A percentile compares a stretch with the other conserved stretches of the same genome.
phyloP scores from a whole-genome alignment of 176 grass and related monocot species.

The Carex littledalei region DNA sequence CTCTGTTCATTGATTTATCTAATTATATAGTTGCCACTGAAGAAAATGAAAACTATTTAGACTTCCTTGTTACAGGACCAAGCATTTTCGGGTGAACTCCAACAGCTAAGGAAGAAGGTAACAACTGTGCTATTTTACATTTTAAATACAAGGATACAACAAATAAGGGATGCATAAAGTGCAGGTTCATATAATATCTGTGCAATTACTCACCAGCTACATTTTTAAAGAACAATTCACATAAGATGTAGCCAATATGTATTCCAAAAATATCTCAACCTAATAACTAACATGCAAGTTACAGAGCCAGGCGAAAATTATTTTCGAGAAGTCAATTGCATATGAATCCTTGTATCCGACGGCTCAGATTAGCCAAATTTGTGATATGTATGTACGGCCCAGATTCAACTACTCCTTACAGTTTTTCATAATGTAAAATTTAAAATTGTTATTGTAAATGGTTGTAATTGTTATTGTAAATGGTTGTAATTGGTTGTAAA shows the following conservation, averaged over 20 bases:
- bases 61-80: conserved; percentile 20
- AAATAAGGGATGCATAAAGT: neutral
- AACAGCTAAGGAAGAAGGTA: conserved; percentile 15
- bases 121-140: neutral
- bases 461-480: no score
- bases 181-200: neutral
- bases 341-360: no score
- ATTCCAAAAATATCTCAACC: neutral
- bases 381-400: no score
- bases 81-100: conserved; percentile 7
- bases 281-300: neutral
- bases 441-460: no score
- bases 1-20: neutral
- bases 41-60: conserved; percentile 2
- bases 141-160: neutral
- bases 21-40: neutral
- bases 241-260: neutral
- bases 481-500: no score
- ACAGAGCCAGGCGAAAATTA: no score
- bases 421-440: no score
- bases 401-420: no score
- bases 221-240: neutral
- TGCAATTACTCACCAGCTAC: neutral
- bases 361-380: no score
- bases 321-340: no score